phyloP scores from a whole-genome alignment of 371 early-diverging fungal genomes.

The Amoeboaphelidium protococcarum region DNA sequence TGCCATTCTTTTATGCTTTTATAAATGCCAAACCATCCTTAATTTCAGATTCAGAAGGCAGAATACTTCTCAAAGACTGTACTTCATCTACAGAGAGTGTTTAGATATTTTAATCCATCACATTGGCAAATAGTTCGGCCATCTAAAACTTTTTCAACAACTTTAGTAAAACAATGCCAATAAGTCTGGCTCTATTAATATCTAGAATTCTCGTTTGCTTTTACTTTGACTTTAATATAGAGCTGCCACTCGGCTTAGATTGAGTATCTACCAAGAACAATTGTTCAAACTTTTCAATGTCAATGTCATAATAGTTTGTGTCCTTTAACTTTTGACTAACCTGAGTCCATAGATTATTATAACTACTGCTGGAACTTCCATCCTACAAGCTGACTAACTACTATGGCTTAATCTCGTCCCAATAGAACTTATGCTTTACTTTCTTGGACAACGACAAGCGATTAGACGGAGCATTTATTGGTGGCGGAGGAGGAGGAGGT shows the following conservation, averaged over 20 bases:
- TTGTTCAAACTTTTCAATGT: background rate
- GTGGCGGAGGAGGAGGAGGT: background rate
- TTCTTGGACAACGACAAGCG: background rate
- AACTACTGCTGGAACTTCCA: background rate
- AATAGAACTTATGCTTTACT: background rate
- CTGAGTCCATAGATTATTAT: background rate
- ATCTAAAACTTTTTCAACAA: background rate
- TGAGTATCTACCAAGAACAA: background rate
- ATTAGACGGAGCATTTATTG: background rate
- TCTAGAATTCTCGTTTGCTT: background rate
- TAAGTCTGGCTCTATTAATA: background rate
- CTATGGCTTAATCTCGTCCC: background rate
- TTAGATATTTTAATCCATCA: background rate
- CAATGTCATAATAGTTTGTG: too few species aligned
- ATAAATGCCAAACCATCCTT: background rate
- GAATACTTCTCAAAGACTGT: background rate
- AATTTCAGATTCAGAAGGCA: background rate
- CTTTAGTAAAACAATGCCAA: background rate
- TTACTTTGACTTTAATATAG: background rate
- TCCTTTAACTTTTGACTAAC: too few species aligned
- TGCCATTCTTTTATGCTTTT: background rate
- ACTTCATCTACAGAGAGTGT: background rate
- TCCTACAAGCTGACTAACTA: background rate
- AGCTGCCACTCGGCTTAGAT: background rate
- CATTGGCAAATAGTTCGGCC: background rate